Evolutionary conservation across 1,284 basidiomycete species (phyloP).

Genomic region (Anthracocystis walkeri): DNA sequence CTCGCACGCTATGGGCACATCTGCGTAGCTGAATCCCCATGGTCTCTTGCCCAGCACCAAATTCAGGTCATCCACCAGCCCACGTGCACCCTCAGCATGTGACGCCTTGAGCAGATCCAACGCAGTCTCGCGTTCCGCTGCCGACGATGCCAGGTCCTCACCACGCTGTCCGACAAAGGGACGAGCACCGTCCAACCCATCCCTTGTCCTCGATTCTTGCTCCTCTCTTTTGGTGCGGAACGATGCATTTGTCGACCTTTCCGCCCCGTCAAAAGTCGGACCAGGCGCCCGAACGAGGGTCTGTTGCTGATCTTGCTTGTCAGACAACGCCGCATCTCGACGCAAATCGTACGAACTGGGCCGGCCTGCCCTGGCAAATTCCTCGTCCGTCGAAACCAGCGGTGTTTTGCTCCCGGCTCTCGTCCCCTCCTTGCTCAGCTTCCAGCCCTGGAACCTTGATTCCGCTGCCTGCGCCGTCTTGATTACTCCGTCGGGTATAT

Average conservation of each 20-base stretch:
- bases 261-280: background rate
- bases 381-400: constrained; percentile 7
- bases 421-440: constrained; percentile 79
- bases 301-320: background rate
- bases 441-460: constrained; percentile 95
- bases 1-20: constrained; percentile 81
- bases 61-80: constrained; percentile 88
- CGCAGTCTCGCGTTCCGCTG: constrained; percentile 65
- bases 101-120: constrained; percentile 90
- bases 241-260: background rate
- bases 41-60: constrained; percentile 86
- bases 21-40: constrained; percentile 75
- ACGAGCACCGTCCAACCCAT: constrained; percentile 9
- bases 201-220: background rate
- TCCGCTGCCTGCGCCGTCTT: constrained; percentile 96
- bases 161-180: background rate
- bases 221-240: background rate
- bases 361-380: background rate
- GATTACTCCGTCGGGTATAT: constrained; percentile 90
- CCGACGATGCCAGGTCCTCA: constrained; percentile 1
- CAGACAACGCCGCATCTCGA: constrained; percentile 3
- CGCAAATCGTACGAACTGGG: background rate
- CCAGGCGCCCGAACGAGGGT: background rate
- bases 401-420: constrained; percentile 7
- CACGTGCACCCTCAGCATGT: constrained; percentile 90